These are phyloP conservation scores for Pestalotiopsis sp. DNA, from an alignment of 2,329 filamentous ascomycete species.

Conservation along the genomic window DNA sequence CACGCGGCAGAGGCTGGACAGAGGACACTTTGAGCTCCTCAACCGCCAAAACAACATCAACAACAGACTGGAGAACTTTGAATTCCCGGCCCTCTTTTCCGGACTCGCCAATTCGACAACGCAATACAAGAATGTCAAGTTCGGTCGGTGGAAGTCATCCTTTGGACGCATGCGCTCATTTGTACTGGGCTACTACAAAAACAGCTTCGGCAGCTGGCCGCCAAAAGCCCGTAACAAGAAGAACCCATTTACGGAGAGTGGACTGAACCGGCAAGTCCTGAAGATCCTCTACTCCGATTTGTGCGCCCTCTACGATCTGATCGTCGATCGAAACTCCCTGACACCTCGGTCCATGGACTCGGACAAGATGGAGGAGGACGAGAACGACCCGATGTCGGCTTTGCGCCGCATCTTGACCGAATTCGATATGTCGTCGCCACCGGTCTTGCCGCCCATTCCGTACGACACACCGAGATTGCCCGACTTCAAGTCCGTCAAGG, in stretches of 20 bases:
- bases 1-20: constrained; percentile 79
- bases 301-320: constrained; percentile 82
- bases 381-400: constrained; percentile 61
- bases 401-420: constrained; percentile 81
- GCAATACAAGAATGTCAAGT: constrained; percentile 78
- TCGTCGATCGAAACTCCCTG: constrained; percentile 77
- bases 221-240: constrained; percentile 91
- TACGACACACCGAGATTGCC: constrained; percentile 86
- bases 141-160: constrained; percentile 78
- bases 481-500: constrained; percentile 64
- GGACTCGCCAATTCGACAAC: constrained; percentile 83
- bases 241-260: constrained; percentile 83
- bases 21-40: constrained; percentile 78
- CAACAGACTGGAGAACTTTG: constrained; percentile 79
- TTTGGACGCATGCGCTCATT: constrained; percentile 78
- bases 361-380: constrained; percentile 55
- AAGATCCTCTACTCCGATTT: constrained; percentile 84
- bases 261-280: constrained; percentile 82
- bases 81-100: constrained; percentile 87
- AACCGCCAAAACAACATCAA: constrained; percentile 73
- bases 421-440: constrained; percentile 86
- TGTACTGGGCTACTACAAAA: constrained; percentile 67
- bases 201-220: constrained; percentile 73
- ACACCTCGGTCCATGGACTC: constrained; percentile 80
- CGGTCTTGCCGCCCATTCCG: constrained; percentile 87